Percentiles rank a stretch among this genome's conserved stretches.
Conservation (phyloP, 2,329 filamentous ascomycete species). For the Beauveria pseudobassiana region DNA sequence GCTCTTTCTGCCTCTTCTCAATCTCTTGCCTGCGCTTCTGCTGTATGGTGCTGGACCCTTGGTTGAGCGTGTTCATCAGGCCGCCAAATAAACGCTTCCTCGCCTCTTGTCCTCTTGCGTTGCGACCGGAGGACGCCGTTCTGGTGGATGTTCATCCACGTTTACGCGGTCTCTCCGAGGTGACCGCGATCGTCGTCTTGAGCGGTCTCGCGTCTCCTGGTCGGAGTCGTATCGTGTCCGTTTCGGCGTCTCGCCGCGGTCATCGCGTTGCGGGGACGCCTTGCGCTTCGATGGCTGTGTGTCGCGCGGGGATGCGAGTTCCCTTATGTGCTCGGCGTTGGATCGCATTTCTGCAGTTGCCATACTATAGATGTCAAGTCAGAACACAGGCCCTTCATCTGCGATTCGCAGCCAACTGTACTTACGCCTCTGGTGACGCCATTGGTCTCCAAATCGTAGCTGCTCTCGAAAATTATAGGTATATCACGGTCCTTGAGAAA, state of each 20-base stretch:
- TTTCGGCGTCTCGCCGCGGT: constrained; percentile 18
- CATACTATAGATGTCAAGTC: not conserved
- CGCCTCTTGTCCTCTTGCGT: constrained; percentile 72
- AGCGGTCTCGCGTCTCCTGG: not conserved
- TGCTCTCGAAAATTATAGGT: not conserved
- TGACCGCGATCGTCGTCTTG: constrained; percentile 7
- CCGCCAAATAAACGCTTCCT: constrained; percentile 78
- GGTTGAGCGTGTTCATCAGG: constrained; percentile 68
- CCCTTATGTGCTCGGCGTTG: not conserved
- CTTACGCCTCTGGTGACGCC: constrained; percentile 2
- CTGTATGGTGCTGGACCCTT: constrained; percentile 54
- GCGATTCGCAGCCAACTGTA: not conserved
- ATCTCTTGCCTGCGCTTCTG: constrained; percentile 70
- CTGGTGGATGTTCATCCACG: not conserved
- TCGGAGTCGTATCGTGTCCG: constrained; percentile 17
- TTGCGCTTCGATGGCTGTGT: constrained; percentile 23
- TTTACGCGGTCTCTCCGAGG: not conserved
- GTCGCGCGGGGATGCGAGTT: not conserved
- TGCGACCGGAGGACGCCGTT: constrained; percentile 12
- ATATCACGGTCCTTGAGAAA: not conserved
- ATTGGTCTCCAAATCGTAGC: not conserved
- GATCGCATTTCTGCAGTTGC: not conserved
- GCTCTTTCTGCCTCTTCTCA: constrained; percentile 73
- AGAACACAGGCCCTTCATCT: not conserved
- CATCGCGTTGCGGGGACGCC: constrained; percentile 16